phyloP scores from a whole-genome alignment of 371 early-diverging fungal species.

The Chytridium lagenaria region DNA sequence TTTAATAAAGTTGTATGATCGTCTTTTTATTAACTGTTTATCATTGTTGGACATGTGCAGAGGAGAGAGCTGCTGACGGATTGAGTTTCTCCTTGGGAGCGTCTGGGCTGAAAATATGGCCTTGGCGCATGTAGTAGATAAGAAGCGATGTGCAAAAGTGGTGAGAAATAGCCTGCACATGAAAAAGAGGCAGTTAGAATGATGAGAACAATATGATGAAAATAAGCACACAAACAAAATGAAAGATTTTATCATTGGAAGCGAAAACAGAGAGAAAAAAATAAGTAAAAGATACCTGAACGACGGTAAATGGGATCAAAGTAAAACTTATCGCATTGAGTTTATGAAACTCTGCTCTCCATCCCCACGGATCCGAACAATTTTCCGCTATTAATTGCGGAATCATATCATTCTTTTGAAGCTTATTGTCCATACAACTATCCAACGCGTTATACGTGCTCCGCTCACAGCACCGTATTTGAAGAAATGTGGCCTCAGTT shows the following conservation, averaged over 20 bases:
- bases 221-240: background rate
- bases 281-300: background rate
- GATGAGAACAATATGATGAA: background rate
- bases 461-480: background rate
- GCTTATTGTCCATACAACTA: constrained; percentile 10
- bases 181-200: too few relatives aligned
- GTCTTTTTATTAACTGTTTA: too few relatives aligned
- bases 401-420: background rate
- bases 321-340: background rate
- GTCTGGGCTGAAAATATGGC: constrained; percentile 9
- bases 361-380: background rate
- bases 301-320: constrained; percentile 1
- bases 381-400: background rate
- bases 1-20: too few relatives aligned
- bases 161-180: constrained; percentile 8
- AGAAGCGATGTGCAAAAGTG: constrained; percentile 12
- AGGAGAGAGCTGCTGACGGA: background rate
- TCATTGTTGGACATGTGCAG: background rate
- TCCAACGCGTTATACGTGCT: constrained; percentile 1
- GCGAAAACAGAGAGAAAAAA: background rate
- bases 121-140: constrained; percentile 4
- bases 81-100: background rate
- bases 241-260: background rate
- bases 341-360: background rate
- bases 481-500: constrained; percentile 15